Evolutionary conservation across 148 eudicot genomes (phyloP).

Genomic region (Spergularia bocconei): DNA sequence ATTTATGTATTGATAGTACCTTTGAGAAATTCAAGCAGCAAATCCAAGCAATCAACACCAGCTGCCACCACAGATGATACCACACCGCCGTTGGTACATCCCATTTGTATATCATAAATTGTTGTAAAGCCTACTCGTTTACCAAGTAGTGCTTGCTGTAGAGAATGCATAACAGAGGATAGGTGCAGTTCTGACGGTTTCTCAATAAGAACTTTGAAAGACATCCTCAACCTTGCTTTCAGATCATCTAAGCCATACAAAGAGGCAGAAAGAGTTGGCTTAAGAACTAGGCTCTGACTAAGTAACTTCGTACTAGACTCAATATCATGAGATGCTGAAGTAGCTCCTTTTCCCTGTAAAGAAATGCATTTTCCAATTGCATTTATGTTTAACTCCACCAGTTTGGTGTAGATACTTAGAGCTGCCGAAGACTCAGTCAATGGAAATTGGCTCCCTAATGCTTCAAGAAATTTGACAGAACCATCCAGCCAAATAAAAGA

Average conservation of each 20-base stretch:
- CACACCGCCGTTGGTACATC: constrained; percentile 51
- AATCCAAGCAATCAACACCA: constrained; percentile 78
- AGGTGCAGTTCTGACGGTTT: constrained; percentile 62
- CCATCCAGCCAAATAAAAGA: constrained; percentile 72
- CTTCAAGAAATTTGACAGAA: constrained; percentile 62
- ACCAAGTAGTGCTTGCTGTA: constrained; percentile 74
- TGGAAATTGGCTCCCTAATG: constrained; percentile 57
- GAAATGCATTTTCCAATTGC: constrained; percentile 85
- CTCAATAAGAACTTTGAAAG: constrained; percentile 55
- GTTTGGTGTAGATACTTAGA: constrained; percentile 42
- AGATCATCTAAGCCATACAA: constrained; percentile 48
- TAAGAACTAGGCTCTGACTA: constrained; percentile 26
- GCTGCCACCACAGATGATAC: constrained; percentile 78
- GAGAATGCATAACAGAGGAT: constrained; percentile 49
- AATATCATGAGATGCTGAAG: constrained; percentile 61
- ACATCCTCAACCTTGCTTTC: constrained; percentile 61
- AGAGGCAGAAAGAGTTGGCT: constrained; percentile 25
- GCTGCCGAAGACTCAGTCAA: constrained; percentile 38
- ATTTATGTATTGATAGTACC: constrained; percentile 40
- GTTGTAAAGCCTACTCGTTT: constrained; percentile 42
- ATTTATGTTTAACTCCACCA: constrained; percentile 59
- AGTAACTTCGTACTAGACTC: constrained; percentile 61
- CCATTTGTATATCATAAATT: constrained; percentile 52
- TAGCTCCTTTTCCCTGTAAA: constrained; percentile 75
- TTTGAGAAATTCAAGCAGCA: constrained; percentile 72